Base-by-base conservation (phyloP, 2,329 filamentous ascomycete genomes). In the Westerdykella sp. region DNA sequence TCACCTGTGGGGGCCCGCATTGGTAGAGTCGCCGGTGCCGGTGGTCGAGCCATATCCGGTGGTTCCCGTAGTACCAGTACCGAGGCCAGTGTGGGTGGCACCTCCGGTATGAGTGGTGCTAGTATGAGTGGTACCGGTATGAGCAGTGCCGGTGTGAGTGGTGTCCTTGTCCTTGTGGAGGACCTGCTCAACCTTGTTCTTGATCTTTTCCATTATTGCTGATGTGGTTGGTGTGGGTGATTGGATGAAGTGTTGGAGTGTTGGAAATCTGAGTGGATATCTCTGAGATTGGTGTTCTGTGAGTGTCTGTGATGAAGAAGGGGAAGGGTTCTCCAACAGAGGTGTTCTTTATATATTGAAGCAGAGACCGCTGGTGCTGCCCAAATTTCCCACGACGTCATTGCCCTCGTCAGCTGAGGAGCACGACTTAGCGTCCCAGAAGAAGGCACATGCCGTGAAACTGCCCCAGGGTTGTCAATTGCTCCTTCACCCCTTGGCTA, bases 101-200 rank as follows among this genome's bases (percentile, higher is more conserved):
- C 14, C 32, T 22, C 31, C 18, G 23, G 22, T 9, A 28, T 14
- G 6, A 15, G 25, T 32, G 23, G 46, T 48, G 23, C 41, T 44
- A 40, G 41, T 39, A 35, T 36, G 30, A 31, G 23, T 38, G 7
- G 41, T 47, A 6, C 31, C 18, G 23, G 22, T 9, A 25, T 14
- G 6, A 14, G 25, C 9, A 10, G n/a, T 14, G 48, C 46, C 39
- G 40, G 43, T 23, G 42, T 41, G 42, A 51, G 43, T 22, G 54
- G 46, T 53, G 43, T 53, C 46, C 31, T 43, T 42, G 51, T 66
- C 59, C 56, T 65, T 63, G 54, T 63, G 62, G 39, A 65, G 56
- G 45, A 61, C 56, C 30, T 60, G 47, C 47, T 66, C 62, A 54
- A 65, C 63, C 62, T 64, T 66, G 42, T 56, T 55, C 60, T 65